Evolutionary conservation across 164 flowering plant species (phyloP).

Genomic region (Magnolia officinalis): DNA sequence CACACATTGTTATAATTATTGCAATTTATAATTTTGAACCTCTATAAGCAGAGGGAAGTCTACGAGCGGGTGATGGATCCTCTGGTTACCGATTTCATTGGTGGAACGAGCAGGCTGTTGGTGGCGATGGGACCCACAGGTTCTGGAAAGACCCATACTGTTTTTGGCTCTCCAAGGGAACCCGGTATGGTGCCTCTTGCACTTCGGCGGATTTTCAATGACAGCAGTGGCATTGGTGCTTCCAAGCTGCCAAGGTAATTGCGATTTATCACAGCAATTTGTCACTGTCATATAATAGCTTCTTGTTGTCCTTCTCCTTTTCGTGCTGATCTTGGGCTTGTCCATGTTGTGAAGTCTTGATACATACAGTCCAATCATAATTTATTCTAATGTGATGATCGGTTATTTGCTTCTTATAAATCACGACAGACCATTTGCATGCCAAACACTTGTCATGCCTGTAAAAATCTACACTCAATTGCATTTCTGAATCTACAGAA

Average conservation of each 20-base stretch:
- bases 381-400: not conserved
- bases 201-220: conserved; percentile 45
- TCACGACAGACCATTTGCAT: not conserved
- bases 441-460: not conserved
- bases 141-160: conserved; percentile 89
- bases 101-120: conserved; percentile 76
- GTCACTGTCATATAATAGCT: not conserved
- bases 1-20: not conserved
- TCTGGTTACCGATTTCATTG: conserved; percentile 66
- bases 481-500: not conserved
- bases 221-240: conserved; percentile 7
- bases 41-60: conserved; percentile 45
- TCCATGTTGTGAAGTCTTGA: not conserved
- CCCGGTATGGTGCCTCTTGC: conserved; percentile 81
- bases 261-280: not conserved
- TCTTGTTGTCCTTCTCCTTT: not conserved
- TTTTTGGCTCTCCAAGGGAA: conserved; percentile 65
- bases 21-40: not conserved
- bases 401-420: not conserved
- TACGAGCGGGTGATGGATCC: conserved; percentile 64
- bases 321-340: not conserved
- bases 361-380: not conserved
- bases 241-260: conserved; percentile 33
- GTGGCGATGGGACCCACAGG: conserved; percentile 90
- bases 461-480: not conserved